These are phyloP conservation scores for Saccharomyces mikatae DNA, from an alignment of 805 yeast species.

Conservation along the genomic window DNA sequence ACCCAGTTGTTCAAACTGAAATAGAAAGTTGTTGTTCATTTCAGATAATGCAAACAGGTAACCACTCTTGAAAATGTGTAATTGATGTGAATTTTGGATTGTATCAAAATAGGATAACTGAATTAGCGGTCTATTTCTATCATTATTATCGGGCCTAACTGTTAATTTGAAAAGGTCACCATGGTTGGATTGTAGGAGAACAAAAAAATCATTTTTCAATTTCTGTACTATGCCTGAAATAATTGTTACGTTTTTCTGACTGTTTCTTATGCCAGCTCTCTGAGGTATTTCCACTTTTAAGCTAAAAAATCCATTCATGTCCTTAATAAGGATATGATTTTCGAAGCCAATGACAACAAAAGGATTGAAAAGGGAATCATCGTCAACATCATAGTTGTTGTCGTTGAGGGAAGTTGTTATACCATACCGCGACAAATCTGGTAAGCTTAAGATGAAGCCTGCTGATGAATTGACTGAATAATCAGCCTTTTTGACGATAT, in stretches of 20 bases:
- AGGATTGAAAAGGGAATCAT: slow-evolving; percentile 54
- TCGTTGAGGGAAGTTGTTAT: slow-evolving; percentile 8
- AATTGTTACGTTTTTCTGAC: slow-evolving; percentile 25
- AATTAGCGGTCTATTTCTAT: slow-evolving; percentile 32
- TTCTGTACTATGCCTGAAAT: slow-evolving; percentile 57
- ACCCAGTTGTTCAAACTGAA: slow-evolving; percentile 74
- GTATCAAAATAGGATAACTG: slow-evolving; percentile 71
- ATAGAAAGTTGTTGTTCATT: slow-evolving; percentile 54
- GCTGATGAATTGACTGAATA: slow-evolving; percentile 33
- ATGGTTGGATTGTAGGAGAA: slow-evolving; percentile 54
- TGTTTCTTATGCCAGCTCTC: slow-evolving; percentile 25
- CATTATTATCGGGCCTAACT: slow-evolving; percentile 37
- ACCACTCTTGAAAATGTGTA: slow-evolving; percentile 67
- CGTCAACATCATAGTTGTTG: slow-evolving; percentile 22
- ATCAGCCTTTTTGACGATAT: slow-evolving; percentile 48
- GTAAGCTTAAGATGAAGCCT: slow-evolving; percentile 54
- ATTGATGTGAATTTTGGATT: slow-evolving; percentile 46
- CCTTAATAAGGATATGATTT: slow-evolving; percentile 45
- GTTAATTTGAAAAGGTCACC: slow-evolving; percentile 75
- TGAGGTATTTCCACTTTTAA: slow-evolving; percentile 49
- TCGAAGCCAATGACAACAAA: slow-evolving; percentile 49
- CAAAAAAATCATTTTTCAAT: slow-evolving; percentile 54
- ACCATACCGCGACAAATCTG: slow-evolving; percentile 34
- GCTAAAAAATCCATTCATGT: slow-evolving; percentile 31
- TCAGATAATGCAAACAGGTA: slow-evolving; percentile 62